Conservation (phyloP, 805 yeast species). For the Cyberlindnera veronae region DNA sequence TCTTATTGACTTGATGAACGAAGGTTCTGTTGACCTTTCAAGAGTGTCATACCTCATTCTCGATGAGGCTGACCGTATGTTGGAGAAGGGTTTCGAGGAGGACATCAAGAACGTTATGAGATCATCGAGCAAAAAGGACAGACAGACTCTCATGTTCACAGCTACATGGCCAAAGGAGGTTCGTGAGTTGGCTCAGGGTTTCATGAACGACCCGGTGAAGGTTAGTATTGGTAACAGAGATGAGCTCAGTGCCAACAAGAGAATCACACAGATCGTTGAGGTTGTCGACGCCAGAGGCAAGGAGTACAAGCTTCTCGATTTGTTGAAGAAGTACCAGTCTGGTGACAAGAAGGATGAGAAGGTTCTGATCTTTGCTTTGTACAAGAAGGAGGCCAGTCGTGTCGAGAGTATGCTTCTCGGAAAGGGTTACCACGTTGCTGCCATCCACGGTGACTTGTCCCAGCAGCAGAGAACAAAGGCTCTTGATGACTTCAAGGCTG, state of each 20-base stretch:
- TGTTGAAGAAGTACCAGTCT: conserved; percentile 71
- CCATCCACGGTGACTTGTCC: conserved; percentile 93
- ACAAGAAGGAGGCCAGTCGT: conserved; percentile 94
- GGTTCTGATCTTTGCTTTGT: conserved; percentile 86
- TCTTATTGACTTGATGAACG: conserved; percentile 83
- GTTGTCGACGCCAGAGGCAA: conserved; percentile 80
- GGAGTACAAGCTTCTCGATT: conserved; percentile 63
- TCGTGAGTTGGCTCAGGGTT: conserved; percentile 81
- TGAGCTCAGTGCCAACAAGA: conserved; percentile 89
- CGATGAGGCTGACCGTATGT: conserved; percentile 99
- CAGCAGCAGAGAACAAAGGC: conserved; percentile 93
- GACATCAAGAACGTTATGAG: conserved; percentile 85
- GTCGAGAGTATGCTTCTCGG: conserved; percentile 71
- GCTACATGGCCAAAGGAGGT: conserved; percentile 99
- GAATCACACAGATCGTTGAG: conserved; percentile 91
- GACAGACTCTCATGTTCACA: conserved; percentile 97
- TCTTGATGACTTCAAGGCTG: conserved; percentile 77
- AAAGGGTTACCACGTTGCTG: conserved; percentile 80
- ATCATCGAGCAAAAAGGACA: conserved; percentile 42
- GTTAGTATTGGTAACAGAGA: conserved; percentile 93
- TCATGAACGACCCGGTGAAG: conserved; percentile 83
- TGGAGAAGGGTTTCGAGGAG: conserved; percentile 97
- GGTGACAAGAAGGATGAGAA: conserved; percentile 70
- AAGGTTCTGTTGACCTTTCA: conserved; percentile 72
- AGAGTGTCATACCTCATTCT: conserved; percentile 75